phyloP scores from a whole-genome alignment of 768 basidiomycete species.

The Lactarius tabidus region DNA sequence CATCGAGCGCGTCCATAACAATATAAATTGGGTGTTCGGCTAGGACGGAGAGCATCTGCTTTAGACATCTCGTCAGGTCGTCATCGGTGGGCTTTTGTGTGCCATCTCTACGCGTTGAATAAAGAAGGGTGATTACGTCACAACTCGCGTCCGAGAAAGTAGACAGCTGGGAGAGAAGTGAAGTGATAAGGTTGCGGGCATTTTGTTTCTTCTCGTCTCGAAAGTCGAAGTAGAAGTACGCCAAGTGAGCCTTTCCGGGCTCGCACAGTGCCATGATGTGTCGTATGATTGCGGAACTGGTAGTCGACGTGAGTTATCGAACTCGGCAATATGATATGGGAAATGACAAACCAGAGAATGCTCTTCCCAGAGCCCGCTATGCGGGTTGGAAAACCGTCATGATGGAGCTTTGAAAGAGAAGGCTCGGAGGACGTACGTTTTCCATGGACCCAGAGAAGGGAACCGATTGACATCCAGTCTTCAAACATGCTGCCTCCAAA shows the following conservation, averaged over 20 bases:
- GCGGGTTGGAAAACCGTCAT: neutral
- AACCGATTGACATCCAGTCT: slow-evolving; percentile 1
- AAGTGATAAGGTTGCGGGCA: neutral
- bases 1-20: neutral
- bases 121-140: neutral
- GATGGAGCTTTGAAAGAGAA: neutral
- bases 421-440: neutral
- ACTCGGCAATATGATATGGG: neutral
- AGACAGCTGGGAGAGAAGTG: neutral
- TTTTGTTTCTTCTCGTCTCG: neutral
- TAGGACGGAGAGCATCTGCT: neutral
- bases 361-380: neutral
- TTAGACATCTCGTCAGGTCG: neutral
- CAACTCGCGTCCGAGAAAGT: neutral
- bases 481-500: neutral
- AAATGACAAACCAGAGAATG: neutral
- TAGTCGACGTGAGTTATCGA: neutral
- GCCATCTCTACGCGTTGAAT: neutral
- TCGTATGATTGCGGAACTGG: neutral
- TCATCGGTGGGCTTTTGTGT: neutral
- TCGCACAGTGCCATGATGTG: neutral
- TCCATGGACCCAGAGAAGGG: slow-evolving; percentile 7
- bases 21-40: neutral
- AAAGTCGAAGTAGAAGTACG: neutral
- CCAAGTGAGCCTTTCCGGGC: neutral